Conservation (phyloP, 306 rosid genomes). For the Cucumis cinereus region DNA sequence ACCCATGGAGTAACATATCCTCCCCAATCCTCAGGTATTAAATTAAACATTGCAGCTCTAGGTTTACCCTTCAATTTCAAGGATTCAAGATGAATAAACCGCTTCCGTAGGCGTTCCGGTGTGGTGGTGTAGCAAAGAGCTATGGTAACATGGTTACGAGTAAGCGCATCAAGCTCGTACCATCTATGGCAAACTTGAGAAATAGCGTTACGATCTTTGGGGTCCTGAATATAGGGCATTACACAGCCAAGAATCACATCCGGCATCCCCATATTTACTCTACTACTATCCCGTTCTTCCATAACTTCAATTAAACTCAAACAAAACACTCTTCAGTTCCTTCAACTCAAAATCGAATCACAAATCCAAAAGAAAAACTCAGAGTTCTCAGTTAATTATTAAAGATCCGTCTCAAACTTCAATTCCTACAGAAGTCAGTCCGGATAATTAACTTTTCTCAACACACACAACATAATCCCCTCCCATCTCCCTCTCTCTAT, state of each 20-base stretch:
- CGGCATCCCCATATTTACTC: slow-evolving; percentile 15
- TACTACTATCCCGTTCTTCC: slow-evolving; percentile 23
- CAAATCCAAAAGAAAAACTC: not conserved
- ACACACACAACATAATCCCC: not conserved
- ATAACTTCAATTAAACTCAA: not conserved
- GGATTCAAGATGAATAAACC: slow-evolving; percentile 71
- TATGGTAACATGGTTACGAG: slow-evolving; percentile 90
- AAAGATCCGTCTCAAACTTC: not conserved
- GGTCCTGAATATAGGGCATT: slow-evolving; percentile 68
- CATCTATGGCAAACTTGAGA: slow-evolving; percentile 78
- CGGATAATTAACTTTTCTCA: not conserved
- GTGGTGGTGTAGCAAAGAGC: slow-evolving; percentile 86
- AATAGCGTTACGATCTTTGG: slow-evolving; percentile 65
- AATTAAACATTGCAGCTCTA: slow-evolving; percentile 88
- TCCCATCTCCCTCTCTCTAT: not conserved
- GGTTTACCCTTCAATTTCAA: slow-evolving; percentile 83
- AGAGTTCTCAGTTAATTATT: not conserved
- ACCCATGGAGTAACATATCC: slow-evolving; percentile 88
- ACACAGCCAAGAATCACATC: slow-evolving; percentile 61
- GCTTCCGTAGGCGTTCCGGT: slow-evolving; percentile 50
- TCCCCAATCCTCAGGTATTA: slow-evolving; percentile 97
- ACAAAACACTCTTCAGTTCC: not conserved
- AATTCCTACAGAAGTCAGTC: not conserved
- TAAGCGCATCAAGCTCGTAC: slow-evolving; percentile 77
- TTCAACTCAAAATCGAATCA: not conserved